phyloP scores from a whole-genome alignment of 495 filamentous ascomycete genomes.

The Penicillium longicatenatum region DNA sequence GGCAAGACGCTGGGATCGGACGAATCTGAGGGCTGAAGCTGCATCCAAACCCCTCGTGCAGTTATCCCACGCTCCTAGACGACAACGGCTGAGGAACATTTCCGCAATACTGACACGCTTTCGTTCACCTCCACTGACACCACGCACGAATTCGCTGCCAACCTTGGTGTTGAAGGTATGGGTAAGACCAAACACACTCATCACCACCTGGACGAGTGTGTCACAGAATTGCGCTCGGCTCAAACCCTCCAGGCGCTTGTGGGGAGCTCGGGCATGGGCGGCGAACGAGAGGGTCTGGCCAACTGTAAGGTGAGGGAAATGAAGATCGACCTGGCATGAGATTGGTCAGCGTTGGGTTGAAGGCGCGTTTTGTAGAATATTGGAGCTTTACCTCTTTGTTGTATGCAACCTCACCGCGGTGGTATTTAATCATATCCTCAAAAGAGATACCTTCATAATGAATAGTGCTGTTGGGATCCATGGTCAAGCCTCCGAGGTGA shows the following conservation, averaged over 20 bases:
- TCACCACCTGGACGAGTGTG: conserved; percentile 55
- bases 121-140: conserved; percentile 82
- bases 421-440: conserved; percentile 53
- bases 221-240: conserved; percentile 43
- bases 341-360: background rate
- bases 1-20: conserved; percentile 68
- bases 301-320: conserved; percentile 65
- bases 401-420: conserved; percentile 64
- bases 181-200: conserved; percentile 59
- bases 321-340: conserved; percentile 48
- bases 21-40: conserved; percentile 70
- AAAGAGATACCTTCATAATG: conserved; percentile 51
- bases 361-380: background rate
- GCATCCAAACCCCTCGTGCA: conserved; percentile 83
- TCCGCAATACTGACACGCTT: conserved; percentile 62
- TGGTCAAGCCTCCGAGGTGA: conserved; percentile 34
- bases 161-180: conserved; percentile 53
- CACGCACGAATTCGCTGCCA: conserved; percentile 52
- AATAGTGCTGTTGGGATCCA: conserved; percentile 40
- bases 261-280: conserved; percentile 49
- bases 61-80: conserved; percentile 81
- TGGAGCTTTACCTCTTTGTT: conserved; percentile 45
- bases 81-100: conserved; percentile 62
- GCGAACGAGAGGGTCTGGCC: conserved; percentile 66
- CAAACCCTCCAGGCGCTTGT: conserved; percentile 41